Percentiles rank a stretch among this genome's conserved stretches.
These are phyloP conservation scores for Calvatia gigantea DNA, from an alignment of 768 basidiomycete genomes.

Conservation along the genomic window DNA sequence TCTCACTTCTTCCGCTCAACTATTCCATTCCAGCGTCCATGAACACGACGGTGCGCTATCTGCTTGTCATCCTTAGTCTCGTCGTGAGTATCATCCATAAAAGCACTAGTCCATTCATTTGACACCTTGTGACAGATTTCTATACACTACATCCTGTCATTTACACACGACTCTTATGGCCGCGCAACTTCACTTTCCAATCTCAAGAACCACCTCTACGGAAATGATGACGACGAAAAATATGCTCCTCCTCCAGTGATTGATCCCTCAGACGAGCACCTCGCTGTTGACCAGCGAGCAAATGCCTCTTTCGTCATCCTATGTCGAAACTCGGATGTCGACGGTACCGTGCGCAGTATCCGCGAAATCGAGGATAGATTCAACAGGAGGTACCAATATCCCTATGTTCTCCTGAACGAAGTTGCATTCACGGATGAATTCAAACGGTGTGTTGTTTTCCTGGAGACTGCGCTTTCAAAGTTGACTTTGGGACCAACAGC, in stretches of 20 bases:
- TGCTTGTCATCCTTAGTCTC: conserved; percentile 28
- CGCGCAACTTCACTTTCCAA: conserved; percentile 41
- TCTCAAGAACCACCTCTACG: conserved; percentile 22
- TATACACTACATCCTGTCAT: conserved; percentile 46
- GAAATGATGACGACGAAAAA: background rate
- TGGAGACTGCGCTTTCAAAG: background rate
- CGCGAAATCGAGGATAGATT: conserved; percentile 80
- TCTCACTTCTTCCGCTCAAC: background rate
- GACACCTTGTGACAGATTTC: conserved; percentile 17
- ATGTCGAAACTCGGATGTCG: conserved; percentile 62
- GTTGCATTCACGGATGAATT: conserved; percentile 73
- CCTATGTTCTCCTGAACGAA: conserved; percentile 87
- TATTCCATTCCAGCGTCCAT: conserved; percentile 16
- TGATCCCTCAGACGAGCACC: background rate
- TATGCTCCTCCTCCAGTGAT: background rate
- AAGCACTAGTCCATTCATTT: background rate
- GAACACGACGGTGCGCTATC: conserved; percentile 31
- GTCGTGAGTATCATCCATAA: conserved; percentile 23
- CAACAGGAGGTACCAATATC: conserved; percentile 74
- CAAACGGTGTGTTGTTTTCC: conserved; percentile 44
- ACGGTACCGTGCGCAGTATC: conserved; percentile 62
- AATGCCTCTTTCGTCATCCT: conserved; percentile 50
- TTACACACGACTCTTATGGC: conserved; percentile 50
- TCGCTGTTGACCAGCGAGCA: conserved; percentile 22
- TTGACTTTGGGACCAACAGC: conserved; percentile 13